Evolutionary conservation across 192 early-diverging fungal genomes (phyloP), one percentile per base, ranked within the genome.

Genomic region (Podochytrium sp.): DNA sequence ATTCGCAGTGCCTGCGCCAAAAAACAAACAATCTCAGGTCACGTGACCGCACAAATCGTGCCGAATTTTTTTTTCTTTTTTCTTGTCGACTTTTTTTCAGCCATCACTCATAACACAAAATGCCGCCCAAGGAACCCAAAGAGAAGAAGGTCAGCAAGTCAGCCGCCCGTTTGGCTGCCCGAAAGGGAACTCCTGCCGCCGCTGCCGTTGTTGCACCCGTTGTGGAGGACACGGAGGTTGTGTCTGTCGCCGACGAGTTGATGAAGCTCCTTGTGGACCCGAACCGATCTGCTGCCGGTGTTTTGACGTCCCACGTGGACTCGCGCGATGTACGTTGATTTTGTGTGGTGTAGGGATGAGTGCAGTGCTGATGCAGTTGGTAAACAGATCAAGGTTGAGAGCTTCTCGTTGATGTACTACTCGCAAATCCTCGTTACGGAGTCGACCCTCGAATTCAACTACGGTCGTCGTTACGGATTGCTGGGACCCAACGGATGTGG

Each of bases 381-480:
- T 51, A 39, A 25, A 43, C 60, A 77, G 70, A 72, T 72, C 55
- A 72, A 86, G 74, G 94, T 98, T 62, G 96, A 98, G 79, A 91
- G 89, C 18, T 98, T 91, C 89, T 92, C 94, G 33, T 91, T 99
- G 66, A 91, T 90, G 50, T 98, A 91, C 86, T 94, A 93, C 83
- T 96, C 95, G 35, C 94, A 97, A 80, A 90, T 92, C 73, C 89
- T 99, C 58, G 92, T 99, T 77, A 87, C 92, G 62, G 97, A 98
- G 79, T 90, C 96, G 41, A 91, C 89, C 43, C 90, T 99, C 56
- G 96, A 98, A 85, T 90, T 99, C 80, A 99, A 99, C 90, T 98
- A 92, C 84, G 98, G 98, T 74, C 91, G 96, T 81, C 89, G 98
- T 67, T 97, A 97, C 76, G 98, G 96, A 78, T 87, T 99, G 59